These are phyloP conservation scores for Starmerella geochares DNA, from an alignment of 805 yeast genomes.

Conservation along the genomic window DNA sequence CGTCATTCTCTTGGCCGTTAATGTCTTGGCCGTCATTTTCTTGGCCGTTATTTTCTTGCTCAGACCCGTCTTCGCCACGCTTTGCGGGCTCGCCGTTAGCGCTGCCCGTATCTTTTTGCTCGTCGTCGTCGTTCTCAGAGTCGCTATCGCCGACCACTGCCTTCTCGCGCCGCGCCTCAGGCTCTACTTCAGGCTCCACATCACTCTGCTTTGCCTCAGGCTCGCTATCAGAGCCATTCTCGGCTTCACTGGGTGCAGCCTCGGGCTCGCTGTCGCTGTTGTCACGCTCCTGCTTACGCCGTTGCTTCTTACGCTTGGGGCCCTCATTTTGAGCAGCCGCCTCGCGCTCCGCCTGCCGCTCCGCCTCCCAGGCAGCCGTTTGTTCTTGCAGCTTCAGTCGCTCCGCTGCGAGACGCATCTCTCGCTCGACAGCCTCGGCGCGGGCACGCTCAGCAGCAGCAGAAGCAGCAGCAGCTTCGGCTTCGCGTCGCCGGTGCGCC, in stretches of 20 bases:
- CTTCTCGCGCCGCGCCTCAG: constrained; percentile 26
- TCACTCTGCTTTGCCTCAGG: constrained; percentile 25
- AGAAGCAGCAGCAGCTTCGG: constrained; percentile 33
- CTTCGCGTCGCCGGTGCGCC: constrained; percentile 58
- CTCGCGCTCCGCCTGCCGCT: constrained; percentile 33
- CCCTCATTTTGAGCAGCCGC: constrained; percentile 5
- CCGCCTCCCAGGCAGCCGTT: constrained; percentile 32
- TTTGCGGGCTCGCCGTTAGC: constrained; percentile 16
- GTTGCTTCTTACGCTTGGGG: constrained; percentile 12
- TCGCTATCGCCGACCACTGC: constrained; percentile 18
- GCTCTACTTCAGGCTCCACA: constrained; percentile 22
- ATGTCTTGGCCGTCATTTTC: constrained; percentile 14
- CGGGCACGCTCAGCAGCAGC: constrained; percentile 29
- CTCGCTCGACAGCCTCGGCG: constrained; percentile 27
- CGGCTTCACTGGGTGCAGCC: constrained; percentile 25
- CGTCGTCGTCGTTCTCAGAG: constrained; percentile 18
- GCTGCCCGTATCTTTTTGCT: constrained; percentile 20
- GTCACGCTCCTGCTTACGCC: constrained; percentile 25
- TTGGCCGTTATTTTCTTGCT: constrained; percentile 17
- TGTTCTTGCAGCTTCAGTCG: constrained; percentile 29
- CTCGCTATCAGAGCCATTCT: constrained; percentile 26
- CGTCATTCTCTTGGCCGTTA: neutral
- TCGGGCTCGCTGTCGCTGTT: constrained; percentile 34
- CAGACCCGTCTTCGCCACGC: constrained; percentile 27
- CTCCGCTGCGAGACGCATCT: constrained; percentile 30